Evolutionary conservation across 2,329 filamentous ascomycete species (phyloP), one percentile per base, ranked within the genome.

Genomic region (Epichloe sp.): DNA sequence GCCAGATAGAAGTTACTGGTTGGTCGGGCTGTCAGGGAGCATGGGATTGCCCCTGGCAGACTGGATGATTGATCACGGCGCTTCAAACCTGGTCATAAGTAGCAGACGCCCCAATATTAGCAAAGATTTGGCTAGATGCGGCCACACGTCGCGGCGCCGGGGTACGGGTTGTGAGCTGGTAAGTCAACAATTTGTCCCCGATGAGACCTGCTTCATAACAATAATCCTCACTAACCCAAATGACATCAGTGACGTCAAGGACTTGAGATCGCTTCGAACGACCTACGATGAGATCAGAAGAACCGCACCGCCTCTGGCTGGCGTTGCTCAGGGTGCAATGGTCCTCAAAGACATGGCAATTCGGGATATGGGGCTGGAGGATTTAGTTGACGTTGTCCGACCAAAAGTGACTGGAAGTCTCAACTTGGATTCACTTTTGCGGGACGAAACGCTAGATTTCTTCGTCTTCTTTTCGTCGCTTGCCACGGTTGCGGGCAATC

Each of bases 321-420:
- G 73, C 15, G 68, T 74, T 0, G 63, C 62, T 1, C 64, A 74
- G 38, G 72, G 64, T 0, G 71, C 72, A 6, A 69, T 74, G 68
- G 65, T 75, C 3, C 60, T 76, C 0, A 51, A 58, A 2, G 71
- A 75, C 51, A 52, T 19, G 34, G 50, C 59, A 1, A 61, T 71
- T 43, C 46, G 40, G 2, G 59, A 62, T 23, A 63, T 63, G 62
- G 53, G 53, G 31, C 51, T 58, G 5, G 57, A 62, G 6, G 49
- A 54, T 2, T 52, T 66, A 36, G 52, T 53, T 6, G 52, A 50
- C 19, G 59, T 62, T 0, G 42, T 69, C 0, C 46, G 50, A 8
- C 67, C 68, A 36, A 71, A 71, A 57, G 59, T 71, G 0, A 52
- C 61, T 1, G 68, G 68, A 4, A 58, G 56, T 1, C 51, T 51